Conservation (phyloP, 2,329 filamentous ascomycete genomes). For the Fusarium nisikadoi region DNA sequence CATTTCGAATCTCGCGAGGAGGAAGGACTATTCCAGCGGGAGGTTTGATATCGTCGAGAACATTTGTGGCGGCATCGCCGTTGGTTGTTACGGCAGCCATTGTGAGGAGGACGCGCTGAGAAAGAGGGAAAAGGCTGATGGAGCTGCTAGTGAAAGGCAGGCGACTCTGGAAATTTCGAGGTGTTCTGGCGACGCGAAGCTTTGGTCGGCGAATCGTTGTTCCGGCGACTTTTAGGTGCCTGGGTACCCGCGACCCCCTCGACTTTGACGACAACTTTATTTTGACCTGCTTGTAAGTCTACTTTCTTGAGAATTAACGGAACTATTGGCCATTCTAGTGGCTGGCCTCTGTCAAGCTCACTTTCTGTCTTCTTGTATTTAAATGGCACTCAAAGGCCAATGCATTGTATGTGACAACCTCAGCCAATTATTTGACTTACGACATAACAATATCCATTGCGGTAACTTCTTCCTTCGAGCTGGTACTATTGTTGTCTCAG, state of each 20-base stretch:
- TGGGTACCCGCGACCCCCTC: neutral
- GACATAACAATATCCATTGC: neutral
- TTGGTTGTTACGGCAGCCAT: conserved; percentile 57
- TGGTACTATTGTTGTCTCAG: neutral
- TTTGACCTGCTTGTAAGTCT: neutral
- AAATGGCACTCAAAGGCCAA: neutral
- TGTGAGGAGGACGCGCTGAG: conserved; percentile 13
- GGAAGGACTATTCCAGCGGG: conserved; percentile 88
- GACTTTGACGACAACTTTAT: neutral
- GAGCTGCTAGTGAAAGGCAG: conserved; percentile 7
- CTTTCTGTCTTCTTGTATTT: neutral
- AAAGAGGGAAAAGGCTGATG: conserved; percentile 9
- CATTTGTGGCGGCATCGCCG: conserved; percentile 60
- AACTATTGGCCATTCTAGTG: neutral
- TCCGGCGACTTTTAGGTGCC: neutral
- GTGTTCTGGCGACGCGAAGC: conserved; percentile 35
- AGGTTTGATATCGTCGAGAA: conserved; percentile 76
- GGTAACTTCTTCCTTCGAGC: neutral
- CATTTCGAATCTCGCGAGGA: conserved; percentile 83
- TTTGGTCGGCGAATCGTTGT: conserved; percentile 22
- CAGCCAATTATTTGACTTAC: neutral
- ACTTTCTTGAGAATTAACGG: no score
- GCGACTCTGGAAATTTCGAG: conserved; percentile 43
- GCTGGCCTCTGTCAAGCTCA: neutral
- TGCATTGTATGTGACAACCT: neutral